Evolutionary conservation across 2,329 filamentous ascomycete genomes (phyloP), one percentile per base, ranked within the genome.

Genomic region (Talaromyces sp.): DNA sequence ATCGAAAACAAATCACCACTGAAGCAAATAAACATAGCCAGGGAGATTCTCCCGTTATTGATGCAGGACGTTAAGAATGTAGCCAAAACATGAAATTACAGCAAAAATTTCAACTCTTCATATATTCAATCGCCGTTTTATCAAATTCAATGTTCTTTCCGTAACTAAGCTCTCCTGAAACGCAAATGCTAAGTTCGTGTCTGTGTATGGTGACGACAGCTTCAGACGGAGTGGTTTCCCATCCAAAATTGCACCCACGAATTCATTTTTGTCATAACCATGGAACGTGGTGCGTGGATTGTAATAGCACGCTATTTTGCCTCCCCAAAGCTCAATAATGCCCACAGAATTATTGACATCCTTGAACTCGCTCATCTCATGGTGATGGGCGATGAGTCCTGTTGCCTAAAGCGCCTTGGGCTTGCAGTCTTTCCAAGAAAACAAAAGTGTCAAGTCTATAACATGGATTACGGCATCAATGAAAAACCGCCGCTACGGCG

Each of bases 401-500:
- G 81, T 73, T 0, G 83, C 83, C 0, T 78, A 77, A 7, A 85
- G 81, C 54, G 76, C 80, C 72, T 86, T 87, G 64, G 85, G 41
- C 41, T 12, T 19, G 50, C 75, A 77, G 54, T 82, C 78, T 54
- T 81, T 72, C 83, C 67, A 87, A 85, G 75, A 83, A 87, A 84
- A n/a, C n/a, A 84, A 88, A 2, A 87, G 75, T 0, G 84, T 79
- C 2, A 88, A 79, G 63, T 87, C 85, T 65, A 89, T 89, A 66
- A 89, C 87, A 75, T 89, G 87, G 67, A 89, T 85, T 58, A 83
- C 85, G 75, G 84, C 87, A 76, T 89, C 87, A 60, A 89, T 86
- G 66, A 89, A 89, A 69, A 89, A 27, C 86, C 86, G 38, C 87
- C 87, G 1, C 78, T 82, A 73, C 83, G 86, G 66, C 85, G 77